phyloP scores from a whole-genome alignment of 306 rosid genomes.

The Fragaria ananassa region DNA sequence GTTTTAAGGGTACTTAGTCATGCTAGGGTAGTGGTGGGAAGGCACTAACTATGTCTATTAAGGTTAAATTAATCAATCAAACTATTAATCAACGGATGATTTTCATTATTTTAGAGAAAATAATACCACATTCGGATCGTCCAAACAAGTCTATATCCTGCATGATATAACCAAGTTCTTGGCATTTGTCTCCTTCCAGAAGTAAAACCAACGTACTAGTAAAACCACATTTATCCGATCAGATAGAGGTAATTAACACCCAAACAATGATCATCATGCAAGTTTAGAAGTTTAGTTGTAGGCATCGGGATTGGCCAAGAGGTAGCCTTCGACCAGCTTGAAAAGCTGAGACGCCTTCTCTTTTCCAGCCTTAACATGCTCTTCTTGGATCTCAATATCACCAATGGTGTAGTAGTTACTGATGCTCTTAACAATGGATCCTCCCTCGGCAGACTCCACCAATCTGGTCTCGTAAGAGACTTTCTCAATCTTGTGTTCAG shows the following conservation, averaged over 20 bases:
- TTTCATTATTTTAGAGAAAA: constrained; percentile 2
- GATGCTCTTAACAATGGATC: constrained; percentile 31
- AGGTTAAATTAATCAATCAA: neutral
- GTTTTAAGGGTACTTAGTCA: neutral
- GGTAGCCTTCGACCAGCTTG: constrained; percentile 36
- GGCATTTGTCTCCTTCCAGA: neutral
- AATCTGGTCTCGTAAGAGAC: constrained; percentile 33
- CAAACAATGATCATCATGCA: neutral
- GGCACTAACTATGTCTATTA: too few relatives aligned
- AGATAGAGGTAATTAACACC: neutral
- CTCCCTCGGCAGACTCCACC: constrained; percentile 32
- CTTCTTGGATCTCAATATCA: constrained; percentile 26
- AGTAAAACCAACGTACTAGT: neutral
- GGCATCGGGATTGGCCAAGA: constrained; percentile 26
- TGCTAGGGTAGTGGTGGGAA: neutral
- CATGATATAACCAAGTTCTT: neutral
- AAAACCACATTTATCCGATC: neutral
- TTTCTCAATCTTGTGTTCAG: constrained; percentile 35
- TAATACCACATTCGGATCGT: neutral
- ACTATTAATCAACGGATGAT: neutral
- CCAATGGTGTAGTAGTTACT: constrained; percentile 30
- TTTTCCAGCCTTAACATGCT: constrained; percentile 22
- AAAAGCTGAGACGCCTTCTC: constrained; percentile 25
- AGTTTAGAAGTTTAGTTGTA: neutral
- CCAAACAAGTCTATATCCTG: neutral